Evolutionary conservation across 2,329 filamentous ascomycete species (phyloP).

Genomic region (Sclerotinia sclerotiorum): DNA sequence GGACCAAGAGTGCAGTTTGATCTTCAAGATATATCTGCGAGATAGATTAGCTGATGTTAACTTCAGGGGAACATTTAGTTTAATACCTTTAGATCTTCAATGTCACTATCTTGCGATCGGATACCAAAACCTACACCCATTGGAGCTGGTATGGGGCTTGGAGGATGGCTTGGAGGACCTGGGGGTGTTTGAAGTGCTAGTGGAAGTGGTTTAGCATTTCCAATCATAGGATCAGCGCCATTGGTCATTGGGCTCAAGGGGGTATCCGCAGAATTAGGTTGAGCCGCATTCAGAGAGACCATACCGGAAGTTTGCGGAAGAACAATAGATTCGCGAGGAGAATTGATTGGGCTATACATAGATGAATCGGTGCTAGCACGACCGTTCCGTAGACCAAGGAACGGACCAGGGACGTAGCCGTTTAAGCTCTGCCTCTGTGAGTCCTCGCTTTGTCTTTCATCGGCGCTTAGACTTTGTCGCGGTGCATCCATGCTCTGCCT

Average conservation of each 20-base stretch:
- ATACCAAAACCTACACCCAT: constrained; percentile 45
- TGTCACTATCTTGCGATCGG: constrained; percentile 47
- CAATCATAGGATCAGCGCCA: constrained; percentile 34
- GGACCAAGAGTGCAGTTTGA: constrained; percentile 74
- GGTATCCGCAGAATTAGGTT: neutral
- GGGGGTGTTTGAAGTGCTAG: constrained; percentile 13
- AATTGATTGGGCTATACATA: constrained; percentile 71
- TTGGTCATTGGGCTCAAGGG: constrained; percentile 11
- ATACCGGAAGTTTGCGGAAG: neutral
- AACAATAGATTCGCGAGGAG: constrained; percentile 58
- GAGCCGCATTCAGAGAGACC: neutral
- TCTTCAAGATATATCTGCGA: constrained; percentile 74
- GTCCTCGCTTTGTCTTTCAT: constrained; percentile 4
- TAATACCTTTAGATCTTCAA: constrained; percentile 61
- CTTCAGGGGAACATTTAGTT: constrained; percentile 8
- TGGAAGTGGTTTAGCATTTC: constrained; percentile 32
- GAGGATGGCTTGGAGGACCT: constrained; percentile 20
- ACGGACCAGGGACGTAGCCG: constrained; percentile 46
- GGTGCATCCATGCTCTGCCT: neutral
- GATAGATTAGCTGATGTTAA: constrained; percentile 30
- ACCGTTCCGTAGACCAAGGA: constrained; percentile 56
- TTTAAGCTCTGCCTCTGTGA: constrained; percentile 6
- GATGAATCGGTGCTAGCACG: constrained; percentile 68
- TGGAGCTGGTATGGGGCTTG: constrained; percentile 30
- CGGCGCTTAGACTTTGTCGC: constrained; percentile 2